A percentile compares a stretch with the other conserved stretches of the same genome.
These are phyloP conservation scores for Candida morakotiae DNA, from an alignment of 805 yeast species.

Conservation along the genomic window DNA sequence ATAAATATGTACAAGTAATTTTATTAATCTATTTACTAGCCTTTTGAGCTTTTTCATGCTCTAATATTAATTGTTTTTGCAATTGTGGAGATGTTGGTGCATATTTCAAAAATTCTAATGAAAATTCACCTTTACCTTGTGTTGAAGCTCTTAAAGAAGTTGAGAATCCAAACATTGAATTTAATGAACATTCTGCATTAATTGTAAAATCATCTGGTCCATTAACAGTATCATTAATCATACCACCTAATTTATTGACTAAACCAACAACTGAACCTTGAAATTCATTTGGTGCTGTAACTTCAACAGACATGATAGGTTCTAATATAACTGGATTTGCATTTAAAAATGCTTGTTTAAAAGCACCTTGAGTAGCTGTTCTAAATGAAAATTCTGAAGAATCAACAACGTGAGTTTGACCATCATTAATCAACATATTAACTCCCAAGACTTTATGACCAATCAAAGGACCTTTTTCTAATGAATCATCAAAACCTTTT, in stretches of 20 bases:
- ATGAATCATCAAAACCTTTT: conserved; percentile 91
- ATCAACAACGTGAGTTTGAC: conserved; percentile 96
- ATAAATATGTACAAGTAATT: conserved; percentile 6
- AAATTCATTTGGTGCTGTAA: conserved; percentile 94
- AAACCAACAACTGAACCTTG: conserved; percentile 91
- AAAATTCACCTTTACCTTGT: conserved; percentile 98
- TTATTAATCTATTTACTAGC: conserved; percentile 10
- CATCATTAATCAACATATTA: conserved; percentile 91
- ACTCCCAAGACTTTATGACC: conserved; percentile 94
- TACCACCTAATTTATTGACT: conserved; percentile 86
- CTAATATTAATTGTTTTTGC: conserved; percentile 86
- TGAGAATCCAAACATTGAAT: conserved; percentile 94
- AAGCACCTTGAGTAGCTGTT: conserved; percentile 88
- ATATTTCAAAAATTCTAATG: conserved; percentile 90
- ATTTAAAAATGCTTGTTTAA: conserved; percentile 81
- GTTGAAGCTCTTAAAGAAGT: conserved; percentile 93
- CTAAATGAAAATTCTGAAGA: conserved; percentile 94
- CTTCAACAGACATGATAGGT: conserved; percentile 92
- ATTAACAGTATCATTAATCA: conserved; percentile 90
- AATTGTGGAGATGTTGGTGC: conserved; percentile 87
- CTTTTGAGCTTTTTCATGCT: conserved; percentile 44
- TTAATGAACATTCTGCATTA: conserved; percentile 93
- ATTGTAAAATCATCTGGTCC: conserved; percentile 92
- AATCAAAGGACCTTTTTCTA: conserved; percentile 93
- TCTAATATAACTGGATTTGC: conserved; percentile 88